These are phyloP conservation scores for Paecilomyces niveus DNA, from an alignment of 2,329 filamentous ascomycete genomes.

Conservation along the genomic window DNA sequence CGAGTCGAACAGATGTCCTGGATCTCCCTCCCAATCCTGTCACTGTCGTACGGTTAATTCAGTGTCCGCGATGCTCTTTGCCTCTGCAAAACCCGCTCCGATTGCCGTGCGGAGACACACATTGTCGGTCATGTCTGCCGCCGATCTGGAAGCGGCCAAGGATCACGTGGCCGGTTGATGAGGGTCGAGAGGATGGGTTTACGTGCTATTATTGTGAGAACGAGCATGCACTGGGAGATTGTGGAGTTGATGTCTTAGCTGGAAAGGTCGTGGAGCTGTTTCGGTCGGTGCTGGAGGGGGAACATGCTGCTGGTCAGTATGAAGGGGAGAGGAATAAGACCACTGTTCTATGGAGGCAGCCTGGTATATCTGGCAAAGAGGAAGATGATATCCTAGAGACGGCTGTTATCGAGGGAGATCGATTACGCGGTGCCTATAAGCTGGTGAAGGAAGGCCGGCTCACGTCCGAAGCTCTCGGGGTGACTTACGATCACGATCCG, in stretches of 20 bases:
- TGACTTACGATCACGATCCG: conserved; percentile 42
- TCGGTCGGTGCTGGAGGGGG: conserved; percentile 23
- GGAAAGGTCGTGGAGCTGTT: conserved; percentile 62
- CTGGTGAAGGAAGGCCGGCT: conserved; percentile 58
- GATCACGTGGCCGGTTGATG: conserved; percentile 69
- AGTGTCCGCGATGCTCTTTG: conserved; percentile 67
- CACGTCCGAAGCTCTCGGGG: conserved; percentile 46
- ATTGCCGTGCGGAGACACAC: conserved; percentile 70
- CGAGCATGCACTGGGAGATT: conserved; percentile 72
- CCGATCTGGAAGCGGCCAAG: conserved; percentile 56
- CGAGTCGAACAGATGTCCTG: not conserved
- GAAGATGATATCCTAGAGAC: conserved; percentile 5
- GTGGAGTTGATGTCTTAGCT: conserved; percentile 67
- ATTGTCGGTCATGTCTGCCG: conserved; percentile 72
- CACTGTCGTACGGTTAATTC: conserved; percentile 63
- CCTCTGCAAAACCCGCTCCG: conserved; percentile 64
- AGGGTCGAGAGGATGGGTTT: conserved; percentile 62
- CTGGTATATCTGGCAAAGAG: conserved; percentile 9
- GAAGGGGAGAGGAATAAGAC: conserved; percentile 22
- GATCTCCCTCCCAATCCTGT: conserved; percentile 21
- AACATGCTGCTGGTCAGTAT: not conserved
- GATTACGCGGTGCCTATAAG: conserved; percentile 59
- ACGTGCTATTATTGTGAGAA: conserved; percentile 53
- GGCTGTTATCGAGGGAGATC: conserved; percentile 46
- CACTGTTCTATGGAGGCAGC: conserved; percentile 25